These are phyloP conservation scores for Kwoniella botswanensis DNA, from an alignment of 768 basidiomycete genomes.

Conservation along the genomic window DNA sequence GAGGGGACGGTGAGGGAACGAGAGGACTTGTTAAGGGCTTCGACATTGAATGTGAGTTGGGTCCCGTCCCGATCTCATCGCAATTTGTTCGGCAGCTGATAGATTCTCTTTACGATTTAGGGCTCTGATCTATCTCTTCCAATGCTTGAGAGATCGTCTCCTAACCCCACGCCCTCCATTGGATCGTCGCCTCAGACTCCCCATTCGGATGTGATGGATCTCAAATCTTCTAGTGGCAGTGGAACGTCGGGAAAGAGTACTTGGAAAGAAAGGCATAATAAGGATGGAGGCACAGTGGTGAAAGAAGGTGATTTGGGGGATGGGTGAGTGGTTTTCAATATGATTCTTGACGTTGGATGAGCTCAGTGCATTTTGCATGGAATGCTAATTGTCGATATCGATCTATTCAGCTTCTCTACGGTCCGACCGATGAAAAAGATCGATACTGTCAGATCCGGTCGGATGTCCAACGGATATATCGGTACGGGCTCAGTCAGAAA, in stretches of 20 bases:
- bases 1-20: conserved; percentile 46
- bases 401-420: conserved; percentile 67
- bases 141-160: conserved; percentile 59
- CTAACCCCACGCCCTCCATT: conserved; percentile 44
- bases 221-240: conserved; percentile 25
- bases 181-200: conserved; percentile 63
- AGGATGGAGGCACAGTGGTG: conserved; percentile 74
- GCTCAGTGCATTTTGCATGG: too few species aligned
- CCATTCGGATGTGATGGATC: conserved; percentile 69
- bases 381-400: too few species aligned
- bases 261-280: conserved; percentile 73
- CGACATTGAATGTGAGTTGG: conserved; percentile 24
- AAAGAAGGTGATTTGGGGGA: conserved; percentile 82
- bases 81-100: not conserved
- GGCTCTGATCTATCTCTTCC: conserved; percentile 63
- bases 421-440: conserved; percentile 93
- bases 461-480: conserved; percentile 78
- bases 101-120: conserved; percentile 11
- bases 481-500: conserved; percentile 63
- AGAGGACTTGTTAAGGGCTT: conserved; percentile 14
- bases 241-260: conserved; percentile 67
- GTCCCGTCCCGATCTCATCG: not conserved
- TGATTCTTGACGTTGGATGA: too few species aligned
- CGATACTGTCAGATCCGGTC: conserved; percentile 75
- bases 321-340: conserved; percentile 59